Evolutionary conservation across 2,329 filamentous ascomycete species (phyloP).

Genomic region (Camptophora hylomeconis): DNA sequence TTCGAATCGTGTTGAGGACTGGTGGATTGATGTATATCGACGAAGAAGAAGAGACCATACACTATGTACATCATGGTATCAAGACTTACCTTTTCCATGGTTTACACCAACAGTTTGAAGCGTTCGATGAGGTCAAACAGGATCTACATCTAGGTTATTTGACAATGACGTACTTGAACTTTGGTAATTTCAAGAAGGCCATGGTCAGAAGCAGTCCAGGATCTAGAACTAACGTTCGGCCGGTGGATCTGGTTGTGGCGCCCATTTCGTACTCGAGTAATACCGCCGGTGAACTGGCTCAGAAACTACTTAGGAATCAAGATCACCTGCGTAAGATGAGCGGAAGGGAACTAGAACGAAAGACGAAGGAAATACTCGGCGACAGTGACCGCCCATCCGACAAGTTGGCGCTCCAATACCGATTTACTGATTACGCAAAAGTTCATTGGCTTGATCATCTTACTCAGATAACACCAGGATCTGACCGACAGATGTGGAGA

Average conservation of each 20-base stretch:
- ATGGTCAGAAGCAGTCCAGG: neutral
- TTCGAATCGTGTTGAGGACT: conserved; percentile 6
- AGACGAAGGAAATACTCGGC: neutral
- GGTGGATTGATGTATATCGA: conserved; percentile 11
- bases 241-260: neutral
- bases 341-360: neutral
- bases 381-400: neutral
- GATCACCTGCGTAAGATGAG: neutral
- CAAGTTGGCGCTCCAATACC: neutral
- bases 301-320: neutral
- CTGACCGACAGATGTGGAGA: neutral
- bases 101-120: neutral
- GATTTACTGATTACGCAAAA: neutral
- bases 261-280: neutral
- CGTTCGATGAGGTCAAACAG: neutral
- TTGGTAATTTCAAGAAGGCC: conserved; percentile 4
- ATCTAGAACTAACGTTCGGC: neutral
- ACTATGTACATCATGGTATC: conserved; percentile 9
- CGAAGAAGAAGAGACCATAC: conserved; percentile 11
- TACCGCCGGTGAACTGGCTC: neutral
- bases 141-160: conserved; percentile 6
- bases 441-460: neutral
- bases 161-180: conserved; percentile 9
- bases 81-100: conserved; percentile 5
- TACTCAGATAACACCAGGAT: neutral